Percentiles rank a stretch among this genome's conserved stretches.
These are phyloP conservation scores for Moesziomyces sp. DNA, from an alignment of 1,284 basidiomycete species.

Conservation along the genomic window DNA sequence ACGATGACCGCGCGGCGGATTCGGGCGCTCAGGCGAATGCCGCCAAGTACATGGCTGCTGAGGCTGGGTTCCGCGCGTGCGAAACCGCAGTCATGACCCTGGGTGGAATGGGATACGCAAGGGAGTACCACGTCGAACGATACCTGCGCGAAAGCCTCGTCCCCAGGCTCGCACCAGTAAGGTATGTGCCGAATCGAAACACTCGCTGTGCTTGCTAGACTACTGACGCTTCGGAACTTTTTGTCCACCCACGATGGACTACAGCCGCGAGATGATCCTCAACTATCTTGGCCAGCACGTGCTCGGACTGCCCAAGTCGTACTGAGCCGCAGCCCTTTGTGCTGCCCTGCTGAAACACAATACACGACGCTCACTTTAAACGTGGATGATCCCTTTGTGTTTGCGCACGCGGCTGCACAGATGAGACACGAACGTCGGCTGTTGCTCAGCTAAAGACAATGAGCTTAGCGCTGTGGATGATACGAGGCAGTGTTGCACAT, in stretches of 20 bases:
- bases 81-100: conserved; percentile 56
- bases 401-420: no score
- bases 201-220: background rate
- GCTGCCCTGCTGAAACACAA: no score
- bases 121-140: conserved; percentile 56
- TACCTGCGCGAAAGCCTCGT: conserved; percentile 63
- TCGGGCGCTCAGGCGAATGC: conserved; percentile 65
- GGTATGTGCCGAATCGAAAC: conserved; percentile 17
- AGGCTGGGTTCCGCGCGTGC: conserved; percentile 62
- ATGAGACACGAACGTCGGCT: no score
- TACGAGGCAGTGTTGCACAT: no score
- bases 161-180: conserved; percentile 61
- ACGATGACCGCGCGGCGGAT: conserved; percentile 49
- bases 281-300: conserved; percentile 54
- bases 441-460: no score
- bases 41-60: conserved; percentile 66
- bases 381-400: no score
- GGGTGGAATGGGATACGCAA: conserved; percentile 66
- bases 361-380: no score
- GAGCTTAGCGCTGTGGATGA: no score
- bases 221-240: conserved; percentile 1
- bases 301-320: conserved; percentile 54
- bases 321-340: conserved; percentile 13
- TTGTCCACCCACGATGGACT: background rate
- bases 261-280: conserved; percentile 66